Percentiles rank a stretch among this genome's conserved stretches.
These are phyloP conservation scores for Sungouiella thailandica DNA, from an alignment of 805 yeast species.

Conservation along the genomic window DNA sequence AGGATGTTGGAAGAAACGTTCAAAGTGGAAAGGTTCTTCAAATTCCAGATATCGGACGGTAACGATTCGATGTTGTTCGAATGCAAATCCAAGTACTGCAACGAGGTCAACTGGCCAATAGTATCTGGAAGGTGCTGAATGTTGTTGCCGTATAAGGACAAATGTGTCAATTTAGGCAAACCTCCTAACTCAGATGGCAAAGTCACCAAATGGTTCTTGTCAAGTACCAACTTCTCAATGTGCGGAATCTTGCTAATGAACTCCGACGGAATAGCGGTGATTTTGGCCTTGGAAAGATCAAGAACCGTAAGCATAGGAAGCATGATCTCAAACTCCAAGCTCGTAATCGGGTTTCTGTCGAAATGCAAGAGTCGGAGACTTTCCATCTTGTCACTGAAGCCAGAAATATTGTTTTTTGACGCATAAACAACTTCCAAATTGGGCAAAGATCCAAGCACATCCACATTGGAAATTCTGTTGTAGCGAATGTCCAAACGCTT, in stretches of 20 bases:
- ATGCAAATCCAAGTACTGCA: constrained; percentile 73
- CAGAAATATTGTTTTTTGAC: constrained; percentile 70
- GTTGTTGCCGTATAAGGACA: constrained; percentile 73
- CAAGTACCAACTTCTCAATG: constrained; percentile 69
- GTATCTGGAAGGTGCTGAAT: constrained; percentile 64
- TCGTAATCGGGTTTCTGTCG: constrained; percentile 81
- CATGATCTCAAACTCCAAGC: constrained; percentile 48
- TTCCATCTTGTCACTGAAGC: constrained; percentile 58
- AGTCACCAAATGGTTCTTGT: constrained; percentile 74
- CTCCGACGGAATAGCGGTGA: constrained; percentile 65
- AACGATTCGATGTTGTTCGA: constrained; percentile 72
- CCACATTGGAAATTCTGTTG: constrained; percentile 54
- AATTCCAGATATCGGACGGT: constrained; percentile 63
- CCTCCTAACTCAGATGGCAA: constrained; percentile 66
- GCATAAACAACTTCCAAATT: constrained; percentile 68
- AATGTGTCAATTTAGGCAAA: constrained; percentile 53
- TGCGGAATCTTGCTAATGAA: constrained; percentile 58
- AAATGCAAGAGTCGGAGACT: constrained; percentile 65
- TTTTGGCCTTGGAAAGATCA: constrained; percentile 76
- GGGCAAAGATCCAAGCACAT: constrained; percentile 51
- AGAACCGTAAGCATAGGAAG: constrained; percentile 63
- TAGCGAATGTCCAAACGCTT: constrained; percentile 74
- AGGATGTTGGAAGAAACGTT: constrained; percentile 74
- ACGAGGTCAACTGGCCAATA: constrained; percentile 53
- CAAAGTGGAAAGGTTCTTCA: constrained; percentile 50